Evolutionary conservation across 1,139 yeast genomes (phyloP).

Genomic region (Sugiyamaella novakii): DNA sequence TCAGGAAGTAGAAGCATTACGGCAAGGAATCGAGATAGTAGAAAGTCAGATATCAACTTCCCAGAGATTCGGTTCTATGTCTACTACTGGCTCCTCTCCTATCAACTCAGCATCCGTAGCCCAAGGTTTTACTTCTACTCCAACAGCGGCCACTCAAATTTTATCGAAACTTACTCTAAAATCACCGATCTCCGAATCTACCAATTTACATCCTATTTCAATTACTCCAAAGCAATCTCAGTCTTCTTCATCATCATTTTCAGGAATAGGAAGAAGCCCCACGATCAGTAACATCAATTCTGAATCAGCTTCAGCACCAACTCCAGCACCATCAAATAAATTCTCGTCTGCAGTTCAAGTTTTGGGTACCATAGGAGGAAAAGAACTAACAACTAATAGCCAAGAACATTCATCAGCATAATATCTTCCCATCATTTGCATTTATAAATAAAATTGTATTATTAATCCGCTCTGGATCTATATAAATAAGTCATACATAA

Average conservation of each 20-base stretch:
- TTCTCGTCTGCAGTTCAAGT: constrained; percentile 2
- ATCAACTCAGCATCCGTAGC: no score
- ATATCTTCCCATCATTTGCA: not conserved
- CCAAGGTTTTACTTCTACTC: no score
- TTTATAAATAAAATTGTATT: constrained; percentile 10
- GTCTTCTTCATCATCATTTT: constrained; percentile 10
- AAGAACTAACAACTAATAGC: not conserved
- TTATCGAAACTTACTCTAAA: not conserved
- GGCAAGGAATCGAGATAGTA: constrained; percentile 32
- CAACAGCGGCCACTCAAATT: constrained; percentile 3
- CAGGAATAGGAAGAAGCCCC: not conserved
- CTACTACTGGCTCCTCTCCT: no score
- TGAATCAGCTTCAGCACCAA: constrained; percentile 6
- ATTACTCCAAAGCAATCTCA: not conserved
- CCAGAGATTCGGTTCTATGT: no score
- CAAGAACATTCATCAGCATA: not conserved
- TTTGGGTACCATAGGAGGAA: not conserved
- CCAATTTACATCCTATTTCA: no score
- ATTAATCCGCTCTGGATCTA: constrained; percentile 17
- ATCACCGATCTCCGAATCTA: not conserved
- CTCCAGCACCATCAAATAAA: constrained; percentile 1
- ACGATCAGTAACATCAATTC: constrained; percentile 3
- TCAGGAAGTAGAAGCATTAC: constrained; percentile 38
- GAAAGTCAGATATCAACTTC: no score
- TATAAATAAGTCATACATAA: constrained; percentile 11